Evolutionary conservation across 2,329 filamentous ascomycete genomes (phyloP).

Genomic region (Dactylellina haptotyla): DNA sequence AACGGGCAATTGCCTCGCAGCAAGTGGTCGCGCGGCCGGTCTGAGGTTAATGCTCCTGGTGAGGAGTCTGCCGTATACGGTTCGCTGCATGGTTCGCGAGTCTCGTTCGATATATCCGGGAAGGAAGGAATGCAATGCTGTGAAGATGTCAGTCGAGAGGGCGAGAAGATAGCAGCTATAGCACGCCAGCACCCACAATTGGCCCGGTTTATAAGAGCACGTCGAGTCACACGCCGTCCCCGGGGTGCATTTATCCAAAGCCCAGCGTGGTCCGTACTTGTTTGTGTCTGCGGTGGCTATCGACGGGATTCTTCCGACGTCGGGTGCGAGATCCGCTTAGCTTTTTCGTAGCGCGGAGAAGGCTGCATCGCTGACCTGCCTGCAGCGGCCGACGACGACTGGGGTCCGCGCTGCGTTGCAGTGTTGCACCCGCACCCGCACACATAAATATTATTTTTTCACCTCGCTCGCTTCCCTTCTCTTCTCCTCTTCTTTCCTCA

Average conservation of each 20-base stretch:
- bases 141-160: neutral
- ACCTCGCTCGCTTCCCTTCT: slow-evolving; percentile 9
- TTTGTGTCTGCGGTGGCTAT: slow-evolving; percentile 40
- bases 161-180: neutral
- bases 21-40: slow-evolving; percentile 15
- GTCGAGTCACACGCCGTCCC: too few relatives aligned
- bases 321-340: slow-evolving; percentile 10
- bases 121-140: too few relatives aligned
- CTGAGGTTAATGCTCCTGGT: slow-evolving; percentile 11
- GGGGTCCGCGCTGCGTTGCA: neutral
- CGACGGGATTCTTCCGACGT: slow-evolving; percentile 53
- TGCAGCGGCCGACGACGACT: neutral
- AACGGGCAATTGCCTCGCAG: slow-evolving; percentile 29
- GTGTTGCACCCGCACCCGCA: neutral
- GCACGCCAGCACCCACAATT: neutral
- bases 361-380: neutral
- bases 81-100: slow-evolving; percentile 45
- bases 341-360: slow-evolving; percentile 15
- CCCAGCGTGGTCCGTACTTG: slow-evolving; percentile 36
- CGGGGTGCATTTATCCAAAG: slow-evolving; percentile 46
- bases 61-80: slow-evolving; percentile 29
- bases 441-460: slow-evolving; percentile 18
- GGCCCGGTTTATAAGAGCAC: too few relatives aligned
- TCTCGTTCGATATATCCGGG: too few relatives aligned
- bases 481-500: slow-evolving; percentile 43